These are phyloP conservation scores for Cyclanthera cordifolia DNA, from an alignment of 306 rosid genomes.

Conservation along the genomic window DNA sequence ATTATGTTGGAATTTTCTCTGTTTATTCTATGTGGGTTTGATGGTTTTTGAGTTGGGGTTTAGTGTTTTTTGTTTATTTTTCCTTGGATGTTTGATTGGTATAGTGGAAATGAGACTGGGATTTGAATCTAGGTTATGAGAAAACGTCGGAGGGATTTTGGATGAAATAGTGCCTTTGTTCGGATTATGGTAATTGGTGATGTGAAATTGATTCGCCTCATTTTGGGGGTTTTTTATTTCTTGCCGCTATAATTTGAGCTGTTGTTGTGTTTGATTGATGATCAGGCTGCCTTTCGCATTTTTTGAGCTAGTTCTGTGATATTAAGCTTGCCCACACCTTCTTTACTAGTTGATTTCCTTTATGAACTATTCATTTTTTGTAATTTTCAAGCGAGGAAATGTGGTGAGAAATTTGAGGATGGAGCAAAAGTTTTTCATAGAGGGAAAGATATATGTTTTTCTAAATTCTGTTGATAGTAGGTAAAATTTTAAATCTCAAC, in stretches of 20 bases:
- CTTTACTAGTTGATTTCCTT: not conserved
- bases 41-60: not conserved
- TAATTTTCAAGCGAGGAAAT: not conserved
- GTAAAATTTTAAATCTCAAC: not conserved
- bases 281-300: conserved; percentile 13
- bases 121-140: not conserved
- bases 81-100: not conserved
- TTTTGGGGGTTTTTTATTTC: not conserved
- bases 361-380: not conserved
- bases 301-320: conserved; percentile 14
- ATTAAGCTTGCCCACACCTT: conserved; percentile 16
- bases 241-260: conserved; percentile 3
- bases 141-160: not conserved
- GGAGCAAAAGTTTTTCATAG: not conserved
- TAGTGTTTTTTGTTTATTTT: not conserved
- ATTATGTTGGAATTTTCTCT: not conserved
- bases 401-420: not conserved
- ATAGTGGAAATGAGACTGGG: not conserved
- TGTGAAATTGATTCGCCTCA: not conserved
- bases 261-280: not conserved
- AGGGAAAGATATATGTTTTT: not conserved
- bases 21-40: not conserved
- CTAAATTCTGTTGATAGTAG: not conserved
- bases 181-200: not conserved
- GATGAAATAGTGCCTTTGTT: not conserved